These are phyloP conservation scores for Phialophora chinensis DNA, from an alignment of 2,329 filamentous ascomycete genomes.

Conservation along the genomic window DNA sequence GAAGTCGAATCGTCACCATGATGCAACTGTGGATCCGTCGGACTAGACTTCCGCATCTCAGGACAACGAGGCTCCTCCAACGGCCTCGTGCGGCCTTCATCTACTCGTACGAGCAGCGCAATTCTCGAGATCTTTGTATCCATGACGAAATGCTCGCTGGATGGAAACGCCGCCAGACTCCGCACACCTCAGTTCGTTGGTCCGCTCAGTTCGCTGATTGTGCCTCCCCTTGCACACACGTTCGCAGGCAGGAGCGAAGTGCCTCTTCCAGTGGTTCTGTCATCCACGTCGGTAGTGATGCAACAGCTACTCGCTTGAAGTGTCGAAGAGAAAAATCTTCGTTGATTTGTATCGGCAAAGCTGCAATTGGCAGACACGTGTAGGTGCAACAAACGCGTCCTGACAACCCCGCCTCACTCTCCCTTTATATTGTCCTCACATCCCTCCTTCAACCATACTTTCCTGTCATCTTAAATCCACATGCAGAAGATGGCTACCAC, in stretches of 20 bases:
- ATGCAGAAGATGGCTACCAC: conserved; percentile 27
- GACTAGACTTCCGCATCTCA: conserved; percentile 1
- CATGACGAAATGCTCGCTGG: conserved; percentile 9
- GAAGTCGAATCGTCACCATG: not conserved
- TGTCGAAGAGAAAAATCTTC: conserved; percentile 5
- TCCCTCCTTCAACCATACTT: conserved; percentile 6
- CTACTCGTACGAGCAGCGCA: not conserved
- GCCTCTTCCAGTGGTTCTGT: no score
- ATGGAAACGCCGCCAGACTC: conserved; percentile 3
- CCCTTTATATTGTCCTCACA: conserved; percentile 20
- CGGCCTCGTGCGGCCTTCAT: no score
- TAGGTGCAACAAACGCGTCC: conserved; percentile 14
- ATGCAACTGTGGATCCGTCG: not conserved
- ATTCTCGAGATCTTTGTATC: not conserved
- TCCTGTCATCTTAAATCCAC: conserved; percentile 1
- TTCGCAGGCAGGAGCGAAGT: not conserved
- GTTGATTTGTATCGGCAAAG: conserved; percentile 12
- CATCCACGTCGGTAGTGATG: conserved; percentile 5
- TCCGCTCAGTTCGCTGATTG: not conserved
- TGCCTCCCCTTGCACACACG: not conserved
- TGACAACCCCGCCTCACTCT: conserved; percentile 12
- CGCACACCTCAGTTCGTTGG: conserved; percentile 3
- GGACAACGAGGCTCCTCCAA: not conserved
- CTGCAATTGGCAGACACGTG: conserved; percentile 9
- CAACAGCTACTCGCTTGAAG: conserved; percentile 9